Evolutionary conservation across 306 rosid genomes (phyloP), one percentile per base, ranked within the genome.

Genomic region (Gillenia trifoliata): DNA sequence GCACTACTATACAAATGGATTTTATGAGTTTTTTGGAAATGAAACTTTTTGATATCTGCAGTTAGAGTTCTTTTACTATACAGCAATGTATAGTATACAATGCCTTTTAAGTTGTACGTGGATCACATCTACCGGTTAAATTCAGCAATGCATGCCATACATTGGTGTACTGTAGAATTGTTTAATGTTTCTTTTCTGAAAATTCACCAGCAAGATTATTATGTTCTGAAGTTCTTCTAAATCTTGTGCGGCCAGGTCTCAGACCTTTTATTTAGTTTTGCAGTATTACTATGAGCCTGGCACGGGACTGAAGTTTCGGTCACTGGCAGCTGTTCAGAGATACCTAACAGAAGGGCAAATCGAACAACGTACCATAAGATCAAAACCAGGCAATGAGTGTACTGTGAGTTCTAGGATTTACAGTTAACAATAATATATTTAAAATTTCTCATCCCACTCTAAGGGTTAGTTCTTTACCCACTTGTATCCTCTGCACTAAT

Each of bases 211-310:
- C 13, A 13, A 59, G 34, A 11, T 13, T 16, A 15, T 62, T 30
- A 16, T 62, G 38, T 30, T 62, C 20, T 29, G 40, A 62, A 29
- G 66, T 29, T 16, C 4, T 60, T 28, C 40, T 17, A 62, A 17
- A 30, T 61, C 22, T 61, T 16, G 19, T 62, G 40, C 1, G 2
- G 40, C 31, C 38, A 61, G 66, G 66, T 60, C 34, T 26, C 28
- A 50, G 36, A 23, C 40, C 17, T 43, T 22, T 38, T 59, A 50
- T 64, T 36, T 41, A 60, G n/a, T 69, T 72, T 29, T 33, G 81
- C 89, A 91, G 93, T 88, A 79, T 67, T 91, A 87, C 79, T 49
- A 74, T 77, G 96, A 88, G 71, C 91, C 87, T 11, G 70, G 34
- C 22, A 87, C 89, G 4, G 76, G 90, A 67, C 77, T 26, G 77